These are phyloP conservation scores for Asterophora parasitica DNA, from an alignment of 768 basidiomycete genomes.

Conservation along the genomic window DNA sequence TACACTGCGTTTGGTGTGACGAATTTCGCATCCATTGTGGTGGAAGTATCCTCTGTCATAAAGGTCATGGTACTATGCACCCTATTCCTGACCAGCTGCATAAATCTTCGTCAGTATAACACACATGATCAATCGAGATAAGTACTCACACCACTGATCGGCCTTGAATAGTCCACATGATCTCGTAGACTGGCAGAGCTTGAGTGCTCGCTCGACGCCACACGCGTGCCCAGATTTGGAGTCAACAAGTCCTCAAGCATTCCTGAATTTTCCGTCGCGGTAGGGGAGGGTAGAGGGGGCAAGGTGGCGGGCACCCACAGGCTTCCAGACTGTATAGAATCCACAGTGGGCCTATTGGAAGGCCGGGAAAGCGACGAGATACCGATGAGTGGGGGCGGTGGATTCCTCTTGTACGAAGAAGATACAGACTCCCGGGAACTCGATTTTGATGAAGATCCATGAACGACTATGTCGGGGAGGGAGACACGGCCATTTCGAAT, in stretches of 20 bases:
- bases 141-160: conserved; percentile 28
- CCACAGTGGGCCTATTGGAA: conserved; percentile 14
- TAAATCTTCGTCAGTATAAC: not conserved
- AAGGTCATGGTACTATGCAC: conserved; percentile 28
- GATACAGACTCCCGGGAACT: conserved; percentile 3
- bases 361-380: conserved; percentile 7
- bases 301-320: conserved; percentile 24
- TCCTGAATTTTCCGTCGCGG: conserved; percentile 24
- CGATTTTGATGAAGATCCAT: conserved; percentile 1
- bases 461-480: conserved; percentile 7
- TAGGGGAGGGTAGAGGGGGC: conserved; percentile 24
- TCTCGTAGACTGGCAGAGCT: conserved; percentile 34
- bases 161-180: conserved; percentile 36
- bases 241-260: conserved; percentile 27
- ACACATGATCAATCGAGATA: not conserved
- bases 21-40: not conserved
- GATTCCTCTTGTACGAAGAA: not conserved
- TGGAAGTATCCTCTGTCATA: conserved; percentile 10
- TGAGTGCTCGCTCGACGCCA: conserved; percentile 19
- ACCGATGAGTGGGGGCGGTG: conserved; percentile 11
- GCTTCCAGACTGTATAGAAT: conserved; percentile 2
- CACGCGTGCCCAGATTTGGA: conserved; percentile 19
- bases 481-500: conserved; percentile 1
- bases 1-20: not conserved
- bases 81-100: conserved; percentile 25